These are phyloP conservation scores for Omphalotus guepiniiformis DNA, from an alignment of 768 basidiomycete genomes.

Conservation along the genomic window DNA sequence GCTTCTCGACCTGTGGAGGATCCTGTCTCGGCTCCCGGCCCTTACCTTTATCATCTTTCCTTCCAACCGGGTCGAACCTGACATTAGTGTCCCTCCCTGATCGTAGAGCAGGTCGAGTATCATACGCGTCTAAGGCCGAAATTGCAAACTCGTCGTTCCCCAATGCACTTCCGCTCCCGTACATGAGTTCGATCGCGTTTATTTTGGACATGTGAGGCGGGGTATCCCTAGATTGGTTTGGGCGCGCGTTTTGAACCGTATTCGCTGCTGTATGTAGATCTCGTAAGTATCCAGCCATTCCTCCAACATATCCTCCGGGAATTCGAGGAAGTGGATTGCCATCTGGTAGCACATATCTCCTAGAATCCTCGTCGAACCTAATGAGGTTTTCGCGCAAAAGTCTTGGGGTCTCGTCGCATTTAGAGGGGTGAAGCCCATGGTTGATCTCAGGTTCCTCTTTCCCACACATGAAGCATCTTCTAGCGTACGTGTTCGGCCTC, in stretches of 20 bases:
- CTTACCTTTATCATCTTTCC: too few relatives aligned
- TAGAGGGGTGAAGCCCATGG: background rate
- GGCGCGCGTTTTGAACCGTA: background rate
- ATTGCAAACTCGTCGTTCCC: background rate
- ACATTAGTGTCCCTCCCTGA: too few relatives aligned
- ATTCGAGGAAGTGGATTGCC: background rate
- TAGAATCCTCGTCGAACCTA: background rate
- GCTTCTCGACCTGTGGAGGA: too few relatives aligned
- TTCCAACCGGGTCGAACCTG: too few relatives aligned
- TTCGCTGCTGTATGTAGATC: background rate
- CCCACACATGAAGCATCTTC: constrained; percentile 5
- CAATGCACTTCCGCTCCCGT: background rate
- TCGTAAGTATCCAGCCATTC: background rate
- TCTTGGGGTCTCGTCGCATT: background rate
- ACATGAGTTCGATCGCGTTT: background rate
- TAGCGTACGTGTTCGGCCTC: too few relatives aligned
- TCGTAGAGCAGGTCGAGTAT: too few relatives aligned
- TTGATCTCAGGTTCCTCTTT: background rate
- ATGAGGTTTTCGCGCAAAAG: background rate
- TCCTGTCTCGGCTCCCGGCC: too few relatives aligned
- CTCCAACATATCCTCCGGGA: background rate
- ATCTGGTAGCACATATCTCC: background rate
- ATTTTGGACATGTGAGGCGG: background rate
- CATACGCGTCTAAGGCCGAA: background rate
- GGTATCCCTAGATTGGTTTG: background rate